Evolutionary conservation across 1,139 yeast species (phyloP).

Genomic region (Diutina catenulata): DNA sequence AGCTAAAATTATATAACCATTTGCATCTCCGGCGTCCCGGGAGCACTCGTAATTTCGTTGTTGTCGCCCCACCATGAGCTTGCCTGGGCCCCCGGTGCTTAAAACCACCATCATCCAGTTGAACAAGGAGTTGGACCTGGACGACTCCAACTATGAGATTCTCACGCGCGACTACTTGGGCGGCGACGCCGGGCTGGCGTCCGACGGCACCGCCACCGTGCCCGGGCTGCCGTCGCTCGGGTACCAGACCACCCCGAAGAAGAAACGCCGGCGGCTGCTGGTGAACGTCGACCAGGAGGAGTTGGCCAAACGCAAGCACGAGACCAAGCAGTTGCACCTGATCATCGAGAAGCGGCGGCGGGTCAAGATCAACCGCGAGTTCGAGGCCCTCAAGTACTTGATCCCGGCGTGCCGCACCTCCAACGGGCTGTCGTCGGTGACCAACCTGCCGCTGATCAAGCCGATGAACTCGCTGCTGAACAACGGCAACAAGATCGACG

Average conservation of each 20-base stretch:
- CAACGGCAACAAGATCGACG: constrained; percentile 36
- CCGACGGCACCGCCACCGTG: no score
- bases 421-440: constrained; percentile 10
- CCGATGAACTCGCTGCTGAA: constrained; percentile 8
- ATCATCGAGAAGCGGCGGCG: constrained; percentile 73
- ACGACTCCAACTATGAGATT: constrained; percentile 31
- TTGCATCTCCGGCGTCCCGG: background rate
- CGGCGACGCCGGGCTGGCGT: background rate
- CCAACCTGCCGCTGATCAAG: constrained; percentile 11
- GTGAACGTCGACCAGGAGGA: constrained; percentile 40
- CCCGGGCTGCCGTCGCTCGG: background rate
- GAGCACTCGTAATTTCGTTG: no score
- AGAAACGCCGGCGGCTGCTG: constrained; percentile 37
- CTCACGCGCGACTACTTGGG: constrained; percentile 24
- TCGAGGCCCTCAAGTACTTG: constrained; percentile 65
- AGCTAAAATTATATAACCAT: background rate
- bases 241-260: constrained; percentile 8
- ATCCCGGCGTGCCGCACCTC: constrained; percentile 65
- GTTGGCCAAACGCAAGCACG: constrained; percentile 41
- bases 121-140: constrained; percentile 34
- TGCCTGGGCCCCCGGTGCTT: constrained; percentile 51
- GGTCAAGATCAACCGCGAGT: constrained; percentile 69
- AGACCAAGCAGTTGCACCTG: constrained; percentile 57
- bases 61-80: background rate
- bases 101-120: constrained; percentile 53